These are phyloP conservation scores for Suillus sp. DNA, from an alignment of 768 basidiomycete species.

Conservation along the genomic window DNA sequence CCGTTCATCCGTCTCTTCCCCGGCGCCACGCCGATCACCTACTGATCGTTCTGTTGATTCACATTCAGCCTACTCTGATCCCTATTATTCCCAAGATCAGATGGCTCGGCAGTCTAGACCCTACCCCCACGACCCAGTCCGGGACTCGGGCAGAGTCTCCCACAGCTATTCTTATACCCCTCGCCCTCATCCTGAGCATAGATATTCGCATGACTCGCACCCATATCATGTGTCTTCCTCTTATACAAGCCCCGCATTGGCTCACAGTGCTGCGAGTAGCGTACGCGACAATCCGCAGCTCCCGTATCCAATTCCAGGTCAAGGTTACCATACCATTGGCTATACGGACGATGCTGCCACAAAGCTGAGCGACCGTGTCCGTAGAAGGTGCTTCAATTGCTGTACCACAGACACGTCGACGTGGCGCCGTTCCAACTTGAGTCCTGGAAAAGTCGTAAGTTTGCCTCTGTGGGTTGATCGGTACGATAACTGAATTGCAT, in stretches of 20 bases:
- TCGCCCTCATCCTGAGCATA: conserved; percentile 30
- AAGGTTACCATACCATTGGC: conserved; percentile 41
- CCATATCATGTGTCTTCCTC: conserved; percentile 30
- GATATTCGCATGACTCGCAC: conserved; percentile 37
- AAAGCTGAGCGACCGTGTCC: conserved; percentile 75
- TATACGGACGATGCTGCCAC: conserved; percentile 81
- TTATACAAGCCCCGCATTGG: conserved; percentile 30
- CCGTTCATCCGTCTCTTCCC: conserved; percentile 61
- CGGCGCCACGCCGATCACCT: conserved; percentile 49
- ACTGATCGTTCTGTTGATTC: conserved; percentile 35
- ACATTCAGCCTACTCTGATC: conserved; percentile 37
- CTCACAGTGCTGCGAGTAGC: conserved; percentile 22
- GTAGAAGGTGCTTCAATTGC: conserved; percentile 81
- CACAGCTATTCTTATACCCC: conserved; percentile 37
- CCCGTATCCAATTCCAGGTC: conserved; percentile 41
- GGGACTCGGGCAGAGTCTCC: conserved; percentile 34
- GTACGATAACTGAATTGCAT: conserved; percentile 14
- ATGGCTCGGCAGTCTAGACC: conserved; percentile 32
- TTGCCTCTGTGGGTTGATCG: not conserved
- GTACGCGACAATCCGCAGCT: conserved; percentile 31
- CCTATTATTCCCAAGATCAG: conserved; percentile 42
- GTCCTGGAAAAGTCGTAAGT: conserved; percentile 75
- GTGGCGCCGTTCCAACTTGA: conserved; percentile 76
- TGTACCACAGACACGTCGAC: conserved; percentile 84
- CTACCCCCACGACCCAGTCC: conserved; percentile 36